phyloP scores from a whole-genome alignment of 164 flowering plant species.

The Aristolochia fimbriata region DNA sequence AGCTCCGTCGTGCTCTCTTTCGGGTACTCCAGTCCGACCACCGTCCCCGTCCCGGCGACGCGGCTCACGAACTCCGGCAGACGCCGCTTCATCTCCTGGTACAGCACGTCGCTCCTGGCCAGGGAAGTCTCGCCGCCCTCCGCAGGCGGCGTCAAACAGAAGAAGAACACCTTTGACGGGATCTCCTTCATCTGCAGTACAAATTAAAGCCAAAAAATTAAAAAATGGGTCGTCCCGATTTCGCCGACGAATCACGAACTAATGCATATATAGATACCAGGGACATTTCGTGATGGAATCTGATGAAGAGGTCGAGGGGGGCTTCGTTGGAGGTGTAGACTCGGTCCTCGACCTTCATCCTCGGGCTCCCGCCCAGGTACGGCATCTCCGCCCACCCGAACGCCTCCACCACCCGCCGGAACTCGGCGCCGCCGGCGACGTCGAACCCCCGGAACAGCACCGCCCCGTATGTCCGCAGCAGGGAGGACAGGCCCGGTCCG shows the following conservation, averaged over 20 bases:
- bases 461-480: not conserved
- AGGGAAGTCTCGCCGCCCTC: not conserved
- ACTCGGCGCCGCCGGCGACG: not conserved
- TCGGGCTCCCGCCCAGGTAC: not conserved
- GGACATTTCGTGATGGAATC: constrained; percentile 1
- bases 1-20: not conserved
- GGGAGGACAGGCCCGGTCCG: not conserved
- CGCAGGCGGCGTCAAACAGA: not conserved
- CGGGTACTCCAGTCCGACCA: not conserved
- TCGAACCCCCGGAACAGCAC: not conserved
- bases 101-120: not conserved
- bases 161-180: not conserved
- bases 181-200: not conserved
- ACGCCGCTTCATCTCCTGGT: not conserved
- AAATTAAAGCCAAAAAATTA: too few relatives aligned
- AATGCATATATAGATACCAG: not conserved
- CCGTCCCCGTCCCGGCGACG: not conserved
- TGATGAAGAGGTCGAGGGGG: not conserved
- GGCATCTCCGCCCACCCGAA: constrained; percentile 2
- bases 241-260: too few relatives aligned
- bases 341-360: not conserved
- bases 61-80: not conserved
- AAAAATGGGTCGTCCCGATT: too few relatives aligned
- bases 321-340: not conserved
- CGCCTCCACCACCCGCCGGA: not conserved